These are phyloP conservation scores for Diaporthe sp. DNA, from an alignment of 2,329 filamentous ascomycete genomes.

Conservation along the genomic window DNA sequence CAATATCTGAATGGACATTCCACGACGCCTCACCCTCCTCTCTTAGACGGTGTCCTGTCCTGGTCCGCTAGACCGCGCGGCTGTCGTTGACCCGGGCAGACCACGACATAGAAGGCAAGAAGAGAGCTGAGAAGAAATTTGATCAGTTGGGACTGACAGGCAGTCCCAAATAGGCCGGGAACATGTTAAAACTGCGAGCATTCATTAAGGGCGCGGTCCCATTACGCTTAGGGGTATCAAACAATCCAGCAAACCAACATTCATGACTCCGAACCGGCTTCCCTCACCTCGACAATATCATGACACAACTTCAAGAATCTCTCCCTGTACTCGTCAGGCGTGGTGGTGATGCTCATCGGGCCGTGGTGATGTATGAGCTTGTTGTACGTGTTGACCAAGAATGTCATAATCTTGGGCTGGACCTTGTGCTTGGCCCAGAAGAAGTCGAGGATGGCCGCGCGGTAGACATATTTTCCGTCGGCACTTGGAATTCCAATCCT, in stretches of 20 bases:
- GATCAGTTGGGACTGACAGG: neutral
- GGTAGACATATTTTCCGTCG: constrained; percentile 74
- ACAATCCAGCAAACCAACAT: neutral
- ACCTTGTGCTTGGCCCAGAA: constrained; percentile 82
- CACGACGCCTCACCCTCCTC: too few species aligned
- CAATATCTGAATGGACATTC: too few species aligned
- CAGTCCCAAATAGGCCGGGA: neutral
- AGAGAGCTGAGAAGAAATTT: neutral
- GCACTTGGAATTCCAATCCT: constrained; percentile 68
- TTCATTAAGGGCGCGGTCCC: neutral
- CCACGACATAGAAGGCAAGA: neutral
- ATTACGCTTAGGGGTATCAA: constrained; percentile 11
- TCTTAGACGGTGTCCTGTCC: too few species aligned
- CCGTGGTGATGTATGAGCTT: constrained; percentile 68
- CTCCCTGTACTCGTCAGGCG: constrained; percentile 73
- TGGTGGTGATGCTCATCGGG: constrained; percentile 80
- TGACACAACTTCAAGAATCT: constrained; percentile 62
- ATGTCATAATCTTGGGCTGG: constrained; percentile 73
- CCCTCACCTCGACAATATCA: constrained; percentile 50
- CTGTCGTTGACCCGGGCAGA: too few species aligned
- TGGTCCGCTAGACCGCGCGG: neutral
- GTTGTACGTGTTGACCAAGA: constrained; percentile 73
- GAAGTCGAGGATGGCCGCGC: constrained; percentile 77
- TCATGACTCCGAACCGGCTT: neutral
- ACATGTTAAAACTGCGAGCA: neutral